These are phyloP conservation scores for Sclerotinia spermophila DNA, from an alignment of 2,329 filamentous ascomycete species.

Conservation along the genomic window DNA sequence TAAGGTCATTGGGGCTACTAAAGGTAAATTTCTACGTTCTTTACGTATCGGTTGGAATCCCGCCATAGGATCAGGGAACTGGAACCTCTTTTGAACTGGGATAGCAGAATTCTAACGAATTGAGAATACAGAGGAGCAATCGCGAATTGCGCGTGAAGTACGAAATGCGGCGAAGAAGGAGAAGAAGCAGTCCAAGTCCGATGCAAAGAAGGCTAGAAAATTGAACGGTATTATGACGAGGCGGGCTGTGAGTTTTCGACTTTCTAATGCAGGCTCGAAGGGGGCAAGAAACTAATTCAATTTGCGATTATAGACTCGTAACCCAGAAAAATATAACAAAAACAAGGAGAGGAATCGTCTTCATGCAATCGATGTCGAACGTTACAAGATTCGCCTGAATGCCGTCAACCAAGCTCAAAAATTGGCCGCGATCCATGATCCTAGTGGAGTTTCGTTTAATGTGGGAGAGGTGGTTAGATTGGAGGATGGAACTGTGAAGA, in stretches of 20 bases:
- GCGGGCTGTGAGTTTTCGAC: constrained; percentile 23
- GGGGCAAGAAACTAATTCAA: neutral
- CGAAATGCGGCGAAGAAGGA: constrained; percentile 28
- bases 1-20: constrained; percentile 19
- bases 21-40: constrained; percentile 14
- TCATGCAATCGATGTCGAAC: constrained; percentile 35
- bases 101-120: neutral
- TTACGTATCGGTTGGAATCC: neutral
- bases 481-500: constrained; percentile 35
- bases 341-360: constrained; percentile 37
- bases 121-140: constrained; percentile 27
- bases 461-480: constrained; percentile 33
- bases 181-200: constrained; percentile 33
- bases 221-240: constrained; percentile 29
- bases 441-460: constrained; percentile 36
- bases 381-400: constrained; percentile 34
- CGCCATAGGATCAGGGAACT: neutral
- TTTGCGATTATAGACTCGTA: constrained; percentile 30
- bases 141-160: constrained; percentile 27
- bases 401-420: constrained; percentile 35
- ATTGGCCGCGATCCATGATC: constrained; percentile 36
- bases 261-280: neutral
- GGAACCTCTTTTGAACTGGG: neutral
- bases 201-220: constrained; percentile 32
- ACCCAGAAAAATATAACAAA: constrained; percentile 38